Evolutionary conservation across 257 asterid genomes (phyloP).

Genomic region (Striga asiatica): DNA sequence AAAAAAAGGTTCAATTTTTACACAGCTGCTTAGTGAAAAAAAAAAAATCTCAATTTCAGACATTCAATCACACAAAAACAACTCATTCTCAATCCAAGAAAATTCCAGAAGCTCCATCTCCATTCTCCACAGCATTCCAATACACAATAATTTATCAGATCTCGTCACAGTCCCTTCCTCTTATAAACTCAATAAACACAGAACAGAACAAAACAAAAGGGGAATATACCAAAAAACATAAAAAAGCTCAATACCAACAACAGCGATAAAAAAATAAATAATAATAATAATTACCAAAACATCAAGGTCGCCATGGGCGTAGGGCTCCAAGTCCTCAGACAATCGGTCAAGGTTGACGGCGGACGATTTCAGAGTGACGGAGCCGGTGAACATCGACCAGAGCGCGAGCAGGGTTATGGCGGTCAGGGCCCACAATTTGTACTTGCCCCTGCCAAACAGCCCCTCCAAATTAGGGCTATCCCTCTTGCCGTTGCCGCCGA

Average conservation of each 20-base stretch:
- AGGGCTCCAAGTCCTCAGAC: conserved; percentile 36
- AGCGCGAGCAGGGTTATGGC: conserved; percentile 68
- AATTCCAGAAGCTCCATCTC: no score
- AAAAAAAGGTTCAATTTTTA: background rate
- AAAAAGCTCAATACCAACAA: background rate
- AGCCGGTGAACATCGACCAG: conserved; percentile 93
- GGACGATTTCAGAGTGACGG: conserved; percentile 81
- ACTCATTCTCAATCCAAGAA: background rate
- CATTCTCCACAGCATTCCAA: no score
- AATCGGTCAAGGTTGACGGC: conserved; percentile 42
- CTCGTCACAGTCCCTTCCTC: conserved; percentile 10
- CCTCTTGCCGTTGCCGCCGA: conserved; percentile 32
- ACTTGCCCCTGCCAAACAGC: conserved; percentile 60
- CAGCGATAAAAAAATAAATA: background rate
- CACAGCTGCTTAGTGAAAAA: background rate
- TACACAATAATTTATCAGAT: conserved; percentile 7
- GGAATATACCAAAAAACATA: background rate
- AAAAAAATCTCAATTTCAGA: background rate
- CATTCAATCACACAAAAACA: background rate
- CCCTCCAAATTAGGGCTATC: conserved; percentile 41
- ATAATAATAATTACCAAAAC: conserved; percentile 56
- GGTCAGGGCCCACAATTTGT: conserved; percentile 83
- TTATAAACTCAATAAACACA: background rate
- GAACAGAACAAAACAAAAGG: background rate
- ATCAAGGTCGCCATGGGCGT: conserved; percentile 61